Conservation (phyloP, 345 rosid genomes). For the Citrus hindsii region DNA sequence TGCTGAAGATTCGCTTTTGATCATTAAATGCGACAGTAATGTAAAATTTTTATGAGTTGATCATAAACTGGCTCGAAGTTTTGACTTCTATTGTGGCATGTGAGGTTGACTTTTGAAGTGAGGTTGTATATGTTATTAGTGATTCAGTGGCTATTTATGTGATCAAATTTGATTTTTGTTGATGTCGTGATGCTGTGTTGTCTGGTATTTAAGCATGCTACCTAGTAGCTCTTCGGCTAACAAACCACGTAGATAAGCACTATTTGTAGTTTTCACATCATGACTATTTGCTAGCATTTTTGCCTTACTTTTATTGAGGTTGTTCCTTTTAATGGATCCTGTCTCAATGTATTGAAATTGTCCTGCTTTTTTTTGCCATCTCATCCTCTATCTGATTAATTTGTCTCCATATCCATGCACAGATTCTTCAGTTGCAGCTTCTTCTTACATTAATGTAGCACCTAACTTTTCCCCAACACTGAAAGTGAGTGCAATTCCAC, state of each 20-base stretch:
- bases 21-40: background rate
- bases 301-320: background rate
- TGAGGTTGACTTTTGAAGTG: too few species aligned
- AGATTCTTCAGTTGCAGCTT: constrained; percentile 35
- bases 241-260: background rate
- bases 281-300: background rate
- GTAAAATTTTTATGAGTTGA: background rate
- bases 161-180: background rate
- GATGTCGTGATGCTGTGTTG: background rate
- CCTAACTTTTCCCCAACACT: constrained; percentile 33
- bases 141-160: background rate
- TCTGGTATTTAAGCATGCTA: background rate
- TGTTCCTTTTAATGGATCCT: background rate
- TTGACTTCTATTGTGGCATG: background rate
- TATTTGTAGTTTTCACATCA: background rate
- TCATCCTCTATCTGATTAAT: background rate
- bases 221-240: background rate
- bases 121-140: background rate
- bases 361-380: background rate
- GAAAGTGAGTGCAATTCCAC: constrained; percentile 17
- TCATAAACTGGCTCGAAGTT: background rate
- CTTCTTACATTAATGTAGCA: constrained; percentile 22
- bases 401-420: constrained; percentile 3
- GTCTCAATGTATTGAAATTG: background rate
- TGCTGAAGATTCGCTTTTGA: background rate